Evolutionary conservation across 2,329 filamentous ascomycete genomes (phyloP).

Genomic region (Alternaria consortialis): DNA sequence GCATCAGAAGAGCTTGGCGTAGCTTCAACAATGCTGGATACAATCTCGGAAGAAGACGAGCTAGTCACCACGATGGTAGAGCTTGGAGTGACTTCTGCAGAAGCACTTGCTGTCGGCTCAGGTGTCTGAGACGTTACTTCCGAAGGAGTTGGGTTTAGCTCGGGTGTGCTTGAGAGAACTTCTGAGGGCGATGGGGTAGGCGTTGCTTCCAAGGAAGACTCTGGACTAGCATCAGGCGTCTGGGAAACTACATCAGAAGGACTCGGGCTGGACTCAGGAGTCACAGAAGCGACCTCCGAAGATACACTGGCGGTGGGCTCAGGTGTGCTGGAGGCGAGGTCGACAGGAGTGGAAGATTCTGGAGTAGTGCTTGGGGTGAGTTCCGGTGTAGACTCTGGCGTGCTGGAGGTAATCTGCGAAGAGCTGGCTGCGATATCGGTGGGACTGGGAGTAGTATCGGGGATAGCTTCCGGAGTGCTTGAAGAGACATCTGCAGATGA

Average conservation of each 20-base stretch:
- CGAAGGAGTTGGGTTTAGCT: background rate
- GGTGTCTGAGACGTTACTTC: background rate
- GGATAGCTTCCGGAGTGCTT: background rate
- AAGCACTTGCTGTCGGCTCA: background rate
- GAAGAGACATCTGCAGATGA: background rate
- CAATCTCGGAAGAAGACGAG: background rate
- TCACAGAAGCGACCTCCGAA: background rate
- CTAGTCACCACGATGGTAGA: background rate
- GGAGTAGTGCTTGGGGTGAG: background rate
- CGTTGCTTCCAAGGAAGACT: background rate
- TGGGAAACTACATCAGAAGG: background rate
- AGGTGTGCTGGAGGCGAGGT: background rate
- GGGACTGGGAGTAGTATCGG: background rate
- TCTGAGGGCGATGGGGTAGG: background rate
- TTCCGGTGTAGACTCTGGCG: background rate
- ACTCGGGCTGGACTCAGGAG: background rate
- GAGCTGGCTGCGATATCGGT: background rate
- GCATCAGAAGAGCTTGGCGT: background rate
- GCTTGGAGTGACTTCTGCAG: background rate
- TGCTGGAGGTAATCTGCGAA: background rate
- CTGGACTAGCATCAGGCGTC: background rate
- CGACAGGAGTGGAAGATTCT: background rate
- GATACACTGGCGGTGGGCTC: background rate
- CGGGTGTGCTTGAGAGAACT: background rate
- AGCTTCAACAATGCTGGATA: background rate